Evolutionary conservation across 805 yeast genomes (phyloP).

Genomic region (Candida adriatica): DNA sequence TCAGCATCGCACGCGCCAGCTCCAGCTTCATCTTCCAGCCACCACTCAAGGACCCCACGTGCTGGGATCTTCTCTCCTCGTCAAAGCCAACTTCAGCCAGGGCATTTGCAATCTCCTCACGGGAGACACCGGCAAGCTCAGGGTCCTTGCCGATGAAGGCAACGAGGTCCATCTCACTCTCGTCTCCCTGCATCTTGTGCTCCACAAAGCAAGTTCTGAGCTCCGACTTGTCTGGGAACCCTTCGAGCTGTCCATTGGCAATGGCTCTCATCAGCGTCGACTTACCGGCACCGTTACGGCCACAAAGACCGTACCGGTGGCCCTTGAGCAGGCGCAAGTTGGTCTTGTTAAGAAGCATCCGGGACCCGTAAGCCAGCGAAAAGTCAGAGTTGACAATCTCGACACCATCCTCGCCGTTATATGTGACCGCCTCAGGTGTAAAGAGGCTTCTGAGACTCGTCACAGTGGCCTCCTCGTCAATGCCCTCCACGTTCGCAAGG

Average conservation of each 20-base stretch:
- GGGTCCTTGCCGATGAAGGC: constrained; percentile 86
- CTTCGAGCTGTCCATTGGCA: constrained; percentile 94
- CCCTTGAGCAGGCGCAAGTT: constrained; percentile 83
- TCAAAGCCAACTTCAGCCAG: constrained; percentile 85
- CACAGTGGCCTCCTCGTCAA: constrained; percentile 33
- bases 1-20: constrained; percentile 96
- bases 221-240: constrained; percentile 86
- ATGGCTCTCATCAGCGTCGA: constrained; percentile 96
- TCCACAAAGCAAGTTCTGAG: constrained; percentile 94
- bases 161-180: constrained; percentile 85
- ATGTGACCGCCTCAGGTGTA: constrained; percentile 47
- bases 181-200: constrained; percentile 92
- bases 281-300: constrained; percentile 98
- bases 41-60: constrained; percentile 92
- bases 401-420: constrained; percentile 70
- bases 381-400: constrained; percentile 92
- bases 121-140: constrained; percentile 57
- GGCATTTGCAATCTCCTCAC: constrained; percentile 68
- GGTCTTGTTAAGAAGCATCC: constrained; percentile 94
- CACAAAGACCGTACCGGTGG: constrained; percentile 95
- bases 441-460: constrained; percentile 44
- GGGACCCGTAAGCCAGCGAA: constrained; percentile 94
- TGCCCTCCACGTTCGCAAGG: constrained; percentile 32
- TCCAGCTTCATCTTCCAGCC: constrained; percentile 99
- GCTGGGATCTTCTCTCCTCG: constrained; percentile 80